Conservation (phyloP, 1,284 basidiomycete genomes). For the Heterobasidion annosum region DNA sequence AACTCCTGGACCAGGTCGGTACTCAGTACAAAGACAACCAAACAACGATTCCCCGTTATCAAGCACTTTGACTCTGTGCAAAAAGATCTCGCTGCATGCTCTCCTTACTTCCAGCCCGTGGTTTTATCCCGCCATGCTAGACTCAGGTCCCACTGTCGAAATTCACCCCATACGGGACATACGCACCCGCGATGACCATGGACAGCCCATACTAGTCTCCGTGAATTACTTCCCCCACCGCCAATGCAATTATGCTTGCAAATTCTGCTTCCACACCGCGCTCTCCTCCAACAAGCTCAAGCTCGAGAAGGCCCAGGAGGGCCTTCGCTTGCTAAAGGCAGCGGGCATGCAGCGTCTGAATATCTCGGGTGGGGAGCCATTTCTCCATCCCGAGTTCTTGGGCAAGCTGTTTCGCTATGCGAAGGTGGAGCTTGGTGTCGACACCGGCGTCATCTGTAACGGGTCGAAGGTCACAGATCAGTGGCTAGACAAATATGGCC, state of each 20-base stretch:
- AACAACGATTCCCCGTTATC: no score
- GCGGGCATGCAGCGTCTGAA: slow-evolving; percentile 33
- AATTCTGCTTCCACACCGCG: slow-evolving; percentile 31
- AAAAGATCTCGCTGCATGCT: no score
- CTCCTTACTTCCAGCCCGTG: no score
- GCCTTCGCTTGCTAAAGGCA: slow-evolving; percentile 23
- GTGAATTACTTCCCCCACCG: slow-evolving; percentile 4
- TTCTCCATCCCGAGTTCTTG: slow-evolving; percentile 27
- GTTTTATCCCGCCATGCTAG: no score
- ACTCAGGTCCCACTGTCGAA: not conserved
- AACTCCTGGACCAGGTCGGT: no score
- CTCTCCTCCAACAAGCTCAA: slow-evolving; percentile 24
- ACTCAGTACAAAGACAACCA: no score
- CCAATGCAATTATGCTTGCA: slow-evolving; percentile 25
- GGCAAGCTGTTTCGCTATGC: slow-evolving; percentile 30
- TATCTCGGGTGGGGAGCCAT: slow-evolving; percentile 32
- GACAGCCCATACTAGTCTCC: not conserved
- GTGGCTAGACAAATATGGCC: slow-evolving; percentile 28
- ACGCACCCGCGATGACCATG: not conserved
- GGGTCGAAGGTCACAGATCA: slow-evolving; percentile 31
- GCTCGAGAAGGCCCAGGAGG: slow-evolving; percentile 25
- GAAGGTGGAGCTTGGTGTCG: slow-evolving; percentile 28
- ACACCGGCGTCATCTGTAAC: slow-evolving; percentile 32
- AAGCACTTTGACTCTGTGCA: no score
- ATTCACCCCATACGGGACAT: not conserved